Conservation (phyloP, 139 green algal genomes). For the Gonium pectorale region DNA sequence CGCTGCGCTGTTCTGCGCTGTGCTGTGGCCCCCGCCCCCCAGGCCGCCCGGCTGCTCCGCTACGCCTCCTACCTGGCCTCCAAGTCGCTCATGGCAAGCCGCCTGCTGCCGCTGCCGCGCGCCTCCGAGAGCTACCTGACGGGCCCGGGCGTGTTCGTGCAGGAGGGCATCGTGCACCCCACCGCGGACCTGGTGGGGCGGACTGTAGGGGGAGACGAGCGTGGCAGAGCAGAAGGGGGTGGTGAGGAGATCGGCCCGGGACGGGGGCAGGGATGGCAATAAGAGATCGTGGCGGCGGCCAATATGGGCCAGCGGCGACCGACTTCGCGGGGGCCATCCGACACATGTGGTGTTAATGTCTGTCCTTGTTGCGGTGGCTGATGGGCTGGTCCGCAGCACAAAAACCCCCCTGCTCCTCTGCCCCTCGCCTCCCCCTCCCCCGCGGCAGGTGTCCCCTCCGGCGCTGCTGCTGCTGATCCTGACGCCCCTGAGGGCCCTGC, state of each 20-base stretch:
- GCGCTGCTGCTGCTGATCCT: neutral
- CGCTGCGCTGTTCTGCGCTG: too few relatives aligned
- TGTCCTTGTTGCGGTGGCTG: neutral
- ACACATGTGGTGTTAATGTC: too few relatives aligned
- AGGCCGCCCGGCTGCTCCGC: neutral
- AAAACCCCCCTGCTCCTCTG: neutral
- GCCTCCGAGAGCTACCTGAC: neutral
- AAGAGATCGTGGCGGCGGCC: too few relatives aligned
- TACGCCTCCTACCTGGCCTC: neutral
- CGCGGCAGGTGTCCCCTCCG: neutral
- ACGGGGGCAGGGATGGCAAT: too few relatives aligned
- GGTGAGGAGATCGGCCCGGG: too few relatives aligned
- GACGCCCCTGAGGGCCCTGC: neutral
- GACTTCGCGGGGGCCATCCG: too few relatives aligned
- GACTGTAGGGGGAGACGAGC: too few relatives aligned
- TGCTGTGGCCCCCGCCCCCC: too few relatives aligned
- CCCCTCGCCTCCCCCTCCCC: neutral
- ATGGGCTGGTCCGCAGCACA: too few relatives aligned
- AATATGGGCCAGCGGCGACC: too few relatives aligned
- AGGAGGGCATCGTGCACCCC: conserved; percentile 21
- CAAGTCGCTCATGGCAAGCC: neutral
- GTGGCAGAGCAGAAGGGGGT: too few relatives aligned
- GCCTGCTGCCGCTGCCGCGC: neutral
- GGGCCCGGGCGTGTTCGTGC: neutral
- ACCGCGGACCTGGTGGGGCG: neutral